Evolutionary conservation across 768 basidiomycete species (phyloP).

Genomic region (Leccinellum luteum): DNA sequence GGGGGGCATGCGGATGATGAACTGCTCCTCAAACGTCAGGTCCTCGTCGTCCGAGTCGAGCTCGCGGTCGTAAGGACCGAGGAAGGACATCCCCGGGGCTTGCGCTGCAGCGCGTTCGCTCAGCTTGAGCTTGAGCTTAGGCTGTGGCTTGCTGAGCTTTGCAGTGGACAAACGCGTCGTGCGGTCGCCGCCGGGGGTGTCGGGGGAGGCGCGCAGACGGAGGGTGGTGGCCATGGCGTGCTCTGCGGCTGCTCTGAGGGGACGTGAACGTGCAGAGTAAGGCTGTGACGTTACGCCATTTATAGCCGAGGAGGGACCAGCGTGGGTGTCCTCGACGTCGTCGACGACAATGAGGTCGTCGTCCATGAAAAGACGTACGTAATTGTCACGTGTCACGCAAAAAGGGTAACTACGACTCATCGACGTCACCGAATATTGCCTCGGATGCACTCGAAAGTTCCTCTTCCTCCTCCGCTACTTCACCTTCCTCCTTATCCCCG

Average conservation of each 20-base stretch:
- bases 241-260: slow-evolving; percentile 33
- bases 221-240: slow-evolving; percentile 36
- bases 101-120: slow-evolving; percentile 80
- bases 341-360: slow-evolving; percentile 64
- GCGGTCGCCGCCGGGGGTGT: slow-evolving; percentile 42
- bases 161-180: slow-evolving; percentile 55
- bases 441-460: background rate
- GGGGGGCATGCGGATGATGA: slow-evolving; percentile 84
- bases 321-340: slow-evolving; percentile 46
- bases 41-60: slow-evolving; percentile 95
- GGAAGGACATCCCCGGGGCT: slow-evolving; percentile 82
- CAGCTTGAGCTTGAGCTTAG: slow-evolving; percentile 86
- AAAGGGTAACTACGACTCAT: slow-evolving; percentile 1
- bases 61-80: slow-evolving; percentile 91
- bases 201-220: slow-evolving; percentile 29
- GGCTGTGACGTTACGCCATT: slow-evolving; percentile 26
- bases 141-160: slow-evolving; percentile 49
- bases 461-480: slow-evolving; percentile 15
- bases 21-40: slow-evolving; percentile 94
- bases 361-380: slow-evolving; percentile 37
- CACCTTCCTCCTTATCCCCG: background rate
- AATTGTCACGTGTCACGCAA: slow-evolving; percentile 8
- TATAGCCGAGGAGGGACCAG: slow-evolving; percentile 35
- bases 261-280: slow-evolving; percentile 29
- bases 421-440: slow-evolving; percentile 13